Base-by-base conservation (phyloP, 2,329 filamentous ascomycete species). In the Graphilbum ipis-grandicollis region DNA sequence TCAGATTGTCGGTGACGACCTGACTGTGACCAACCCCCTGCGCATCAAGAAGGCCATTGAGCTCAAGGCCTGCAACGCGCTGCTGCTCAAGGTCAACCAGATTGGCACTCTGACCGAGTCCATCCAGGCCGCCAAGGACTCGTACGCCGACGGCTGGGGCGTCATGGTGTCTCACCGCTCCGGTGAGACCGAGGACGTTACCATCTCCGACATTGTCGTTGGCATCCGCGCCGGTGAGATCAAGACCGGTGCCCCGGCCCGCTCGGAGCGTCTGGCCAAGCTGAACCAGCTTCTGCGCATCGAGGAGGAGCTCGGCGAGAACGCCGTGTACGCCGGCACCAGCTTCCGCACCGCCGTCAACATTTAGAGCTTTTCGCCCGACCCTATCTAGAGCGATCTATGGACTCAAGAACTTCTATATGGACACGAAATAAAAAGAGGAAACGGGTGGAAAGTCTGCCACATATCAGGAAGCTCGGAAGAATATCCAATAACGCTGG, bases 31-130 rank as follows among this genome's bases (percentile, higher is more conserved):
- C 64, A 98, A 98, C 78, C 90, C 90, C 46, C 66, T 82, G 53
- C 88, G 90, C 63, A 98, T 98, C 75, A 94, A 96, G 83, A 93
- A 92, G 75, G 90, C 90, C 55, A 93, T 96, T 51, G 86, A 96
- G 62, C 79, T 90, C 56, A 98, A 98, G 81, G 83, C 90, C 53
- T 90, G 86, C 77, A 96, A 98, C 58, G 82, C 86, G 48, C 80
- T 98, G 42, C 75, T 98, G 45, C 83, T 98, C 59, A 98, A 98
- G 80, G 86, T 98, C 64, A 98, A 98, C 81, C 90, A 98, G 74
- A 98, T 98, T 53, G 90, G 90, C 66, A 94, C 90, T 50, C 77
- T 98, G 55, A 92, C 84, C 51, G 90, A 98, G 73, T 93, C 90
- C 42, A 94, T 96, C 66, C 86, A 96, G 71, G 90, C 90, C 39